Percentiles rank a stretch among this genome's conserved stretches.
Evolutionary conservation across 2,329 filamentous ascomycete genomes (phyloP).

Genomic region (Chalara sp.): DNA sequence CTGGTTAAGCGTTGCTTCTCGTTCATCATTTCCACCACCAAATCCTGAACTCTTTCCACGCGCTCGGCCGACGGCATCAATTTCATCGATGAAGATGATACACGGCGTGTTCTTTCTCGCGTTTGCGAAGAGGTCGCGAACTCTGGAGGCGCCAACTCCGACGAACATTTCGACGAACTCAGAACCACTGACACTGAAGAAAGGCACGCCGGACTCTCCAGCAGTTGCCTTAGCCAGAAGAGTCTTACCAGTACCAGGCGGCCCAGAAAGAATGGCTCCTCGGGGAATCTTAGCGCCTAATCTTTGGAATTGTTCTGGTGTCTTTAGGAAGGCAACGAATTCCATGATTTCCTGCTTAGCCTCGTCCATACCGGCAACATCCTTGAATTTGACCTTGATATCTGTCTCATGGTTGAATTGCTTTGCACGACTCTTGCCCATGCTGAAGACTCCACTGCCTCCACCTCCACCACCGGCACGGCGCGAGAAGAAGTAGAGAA

Average conservation of each 20-base stretch:
- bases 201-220: constrained; percentile 92
- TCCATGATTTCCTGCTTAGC: constrained; percentile 99
- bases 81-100: constrained; percentile 99
- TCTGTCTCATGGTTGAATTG: constrained; percentile 96
- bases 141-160: constrained; percentile 91
- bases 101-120: constrained; percentile 94
- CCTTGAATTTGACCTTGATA: constrained; percentile 92
- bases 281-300: constrained; percentile 96
- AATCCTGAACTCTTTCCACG: constrained; percentile 72
- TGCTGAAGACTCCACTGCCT: constrained; percentile 81
- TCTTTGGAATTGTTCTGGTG: constrained; percentile 85
- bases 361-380: constrained; percentile 97
- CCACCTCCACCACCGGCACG: constrained; percentile 64
- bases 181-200: constrained; percentile 97
- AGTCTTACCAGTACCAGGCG: constrained; percentile 97
- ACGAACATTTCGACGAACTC: constrained; percentile 99
- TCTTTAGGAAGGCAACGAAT: constrained; percentile 94
- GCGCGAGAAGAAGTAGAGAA: constrained; percentile 72
- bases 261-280: constrained; percentile 93
- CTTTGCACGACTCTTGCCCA: constrained; percentile 92
- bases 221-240: constrained; percentile 94
- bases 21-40: constrained; percentile 91
- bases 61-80: constrained; percentile 93
- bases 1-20: constrained; percentile 94
- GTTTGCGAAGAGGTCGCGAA: constrained; percentile 89